Percentiles rank a stretch among this genome's conserved stretches.
These are phyloP conservation scores for Chaetomium tenue DNA, from an alignment of 495 filamentous ascomycete genomes.

Conservation along the genomic window DNA sequence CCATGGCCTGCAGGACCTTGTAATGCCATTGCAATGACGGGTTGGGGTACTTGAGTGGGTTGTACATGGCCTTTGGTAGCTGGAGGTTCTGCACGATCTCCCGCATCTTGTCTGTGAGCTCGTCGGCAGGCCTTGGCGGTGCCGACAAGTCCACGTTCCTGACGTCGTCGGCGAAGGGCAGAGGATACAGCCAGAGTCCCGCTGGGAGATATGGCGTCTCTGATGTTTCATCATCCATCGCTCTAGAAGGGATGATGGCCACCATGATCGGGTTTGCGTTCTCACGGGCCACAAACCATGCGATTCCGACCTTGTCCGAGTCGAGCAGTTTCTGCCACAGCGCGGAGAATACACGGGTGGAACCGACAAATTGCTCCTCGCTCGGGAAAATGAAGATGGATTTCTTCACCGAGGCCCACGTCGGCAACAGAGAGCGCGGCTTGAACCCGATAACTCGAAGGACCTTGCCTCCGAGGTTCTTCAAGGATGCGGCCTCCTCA, in stretches of 20 bases:
- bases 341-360: conserved; percentile 87
- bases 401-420: conserved; percentile 83
- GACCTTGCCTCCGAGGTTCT: conserved; percentile 66
- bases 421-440: conserved; percentile 65
- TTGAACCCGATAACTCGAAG: conserved; percentile 97
- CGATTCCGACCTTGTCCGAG: conserved; percentile 73
- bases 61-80: conserved; percentile 80
- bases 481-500: conserved; percentile 74
- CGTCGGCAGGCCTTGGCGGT: conserved; percentile 62
- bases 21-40: conserved; percentile 98
- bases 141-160: conserved; percentile 56
- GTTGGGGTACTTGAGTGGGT: conserved; percentile 86
- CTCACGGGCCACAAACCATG: conserved; percentile 82
- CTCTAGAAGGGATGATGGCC: conserved; percentile 73
- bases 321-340: conserved; percentile 82
- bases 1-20: conserved; percentile 86
- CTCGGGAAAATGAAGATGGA: conserved; percentile 93
- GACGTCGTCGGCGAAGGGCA: conserved; percentile 91
- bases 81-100: conserved; percentile 80
- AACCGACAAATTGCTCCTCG: conserved; percentile 85
- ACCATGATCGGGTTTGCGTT: conserved; percentile 76
- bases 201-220: conserved; percentile 70
- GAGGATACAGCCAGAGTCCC: conserved; percentile 83
- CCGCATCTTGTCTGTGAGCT: conserved; percentile 77
- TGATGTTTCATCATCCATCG: conserved; percentile 58